Base-by-base conservation (phyloP, 805 yeast species). In the Metschnikowia anglica region DNA sequence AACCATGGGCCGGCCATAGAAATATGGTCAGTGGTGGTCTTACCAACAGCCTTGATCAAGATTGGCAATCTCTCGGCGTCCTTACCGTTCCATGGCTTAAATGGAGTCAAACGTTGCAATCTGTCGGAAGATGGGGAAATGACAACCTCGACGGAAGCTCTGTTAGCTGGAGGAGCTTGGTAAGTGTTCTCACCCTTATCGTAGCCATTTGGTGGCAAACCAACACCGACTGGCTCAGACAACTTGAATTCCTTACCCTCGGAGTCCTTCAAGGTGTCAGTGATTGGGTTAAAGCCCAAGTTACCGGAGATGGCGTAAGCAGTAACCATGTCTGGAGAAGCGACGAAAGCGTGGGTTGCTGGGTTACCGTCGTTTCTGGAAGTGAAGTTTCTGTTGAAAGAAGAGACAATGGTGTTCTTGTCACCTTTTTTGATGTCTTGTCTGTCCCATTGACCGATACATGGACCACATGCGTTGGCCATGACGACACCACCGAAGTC, bases 1-100 rank as follows among this genome's bases (percentile, higher is more conserved):
- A 91, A 86, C 99, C 99, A 91, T 66, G 98, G 97, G 76, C 99
- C 99, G 66, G 99, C 99, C 95, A 88, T 90, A 63, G 98, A 91
- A 63, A 91, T 91, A 77, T 91, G 99, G 77, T 91, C 99, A 60
- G 99, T 91, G 62, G 99, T 91, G 70, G 97, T 90, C 81, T 91
- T 91, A 76, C 97, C 98, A 52, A 84, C 76, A 57, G 97, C 87
- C 78, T 93, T 91, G 74, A 91, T 88, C 74, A 91, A 83, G 61
- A 91, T 91, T 72, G 97, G 97, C 79, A 91, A 74, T 65, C 77
- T 77, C 55, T 70, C 66, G 60, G 95, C 88, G 66, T 91, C 98
- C 79, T 88, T 85, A 69, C 97, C 97, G 67, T 91, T 85, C 97
- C 97, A 91, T 55, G 95, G 76, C 68, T 84, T 78, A 83, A 91